Conservation (phyloP, 2,329 filamentous ascomycete genomes). For the Botrytis elliptica region DNA sequence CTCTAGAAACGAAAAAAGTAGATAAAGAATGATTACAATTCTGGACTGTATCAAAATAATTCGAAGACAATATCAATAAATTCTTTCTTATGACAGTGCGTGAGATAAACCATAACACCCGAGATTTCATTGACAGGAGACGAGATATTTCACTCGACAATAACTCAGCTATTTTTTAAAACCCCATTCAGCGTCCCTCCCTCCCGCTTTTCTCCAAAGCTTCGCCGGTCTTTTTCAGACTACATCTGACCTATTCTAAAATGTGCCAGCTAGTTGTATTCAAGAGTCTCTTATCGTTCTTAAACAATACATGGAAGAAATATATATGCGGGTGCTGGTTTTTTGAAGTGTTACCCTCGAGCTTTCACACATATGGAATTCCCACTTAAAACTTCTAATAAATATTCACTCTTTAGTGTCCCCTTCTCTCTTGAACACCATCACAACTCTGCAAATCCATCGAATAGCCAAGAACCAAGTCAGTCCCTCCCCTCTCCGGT, state of each 20-base stretch:
- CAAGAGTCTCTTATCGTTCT: no score
- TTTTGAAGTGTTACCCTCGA: neutral
- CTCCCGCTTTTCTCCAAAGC: no score
- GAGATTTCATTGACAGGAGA: neutral
- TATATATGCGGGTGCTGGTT: rapidly evolving
- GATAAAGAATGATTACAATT: neutral
- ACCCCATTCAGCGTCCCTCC: no score
- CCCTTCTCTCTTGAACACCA: neutral
- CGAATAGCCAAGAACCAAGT: no score
- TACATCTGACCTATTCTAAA: no score
- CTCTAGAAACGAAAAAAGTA: neutral
- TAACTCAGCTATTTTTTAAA: no score
- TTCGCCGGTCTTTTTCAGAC: no score
- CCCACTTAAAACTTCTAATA: rapidly evolving
- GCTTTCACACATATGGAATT: neutral
- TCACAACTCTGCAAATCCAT: no score
- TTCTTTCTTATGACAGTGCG: neutral
- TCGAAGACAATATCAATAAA: rapidly evolving
- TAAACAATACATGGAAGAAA: neutral
- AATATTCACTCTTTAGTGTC: neutral
- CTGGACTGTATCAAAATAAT: neutral
- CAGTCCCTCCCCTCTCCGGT: rapidly evolving
- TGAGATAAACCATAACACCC: neutral
- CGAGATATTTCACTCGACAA: neutral
- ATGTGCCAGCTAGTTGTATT: no score